Conservation (phyloP, 345 rosid species). For the Eucalyptus urophylla region DNA sequence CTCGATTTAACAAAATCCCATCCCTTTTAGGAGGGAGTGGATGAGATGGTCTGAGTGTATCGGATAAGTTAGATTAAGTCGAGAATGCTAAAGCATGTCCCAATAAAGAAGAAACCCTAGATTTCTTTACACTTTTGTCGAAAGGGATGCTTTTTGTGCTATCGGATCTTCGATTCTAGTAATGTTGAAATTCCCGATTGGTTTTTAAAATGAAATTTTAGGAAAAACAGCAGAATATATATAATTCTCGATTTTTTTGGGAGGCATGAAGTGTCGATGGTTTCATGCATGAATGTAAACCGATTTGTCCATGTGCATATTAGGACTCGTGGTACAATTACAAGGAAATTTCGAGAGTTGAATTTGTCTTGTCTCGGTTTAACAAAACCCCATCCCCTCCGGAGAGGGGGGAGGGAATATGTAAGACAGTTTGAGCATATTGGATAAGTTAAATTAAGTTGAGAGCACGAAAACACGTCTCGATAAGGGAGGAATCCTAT, state of each 20-base stretch:
- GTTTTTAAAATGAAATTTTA: background rate
- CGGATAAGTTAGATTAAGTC: rapidly evolving
- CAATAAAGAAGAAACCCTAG: rapidly evolving
- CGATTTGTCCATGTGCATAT: no score
- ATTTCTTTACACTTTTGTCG: background rate
- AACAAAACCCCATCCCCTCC: no score
- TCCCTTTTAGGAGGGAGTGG: no score
- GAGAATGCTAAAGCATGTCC: background rate
- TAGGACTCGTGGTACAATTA: no score
- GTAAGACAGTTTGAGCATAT: no score
- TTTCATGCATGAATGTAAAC: background rate
- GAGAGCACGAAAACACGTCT: background rate
- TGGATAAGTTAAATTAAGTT: background rate
- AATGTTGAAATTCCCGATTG: background rate
- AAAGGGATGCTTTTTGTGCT: background rate
- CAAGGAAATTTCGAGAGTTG: no score
- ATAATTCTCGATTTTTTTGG: background rate
- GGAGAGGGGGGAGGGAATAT: rapidly evolving
- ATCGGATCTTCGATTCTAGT: rapidly evolving
- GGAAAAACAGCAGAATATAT: rapidly evolving
- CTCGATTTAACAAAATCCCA: background rate
- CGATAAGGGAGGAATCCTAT: rapidly evolving
- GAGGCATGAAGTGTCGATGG: background rate
- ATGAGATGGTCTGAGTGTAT: rapidly evolving
- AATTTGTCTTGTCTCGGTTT: no score